phyloP scores from a whole-genome alignment of 2,329 filamentous ascomycete genomes.

The Aureobasidium sp. region DNA sequence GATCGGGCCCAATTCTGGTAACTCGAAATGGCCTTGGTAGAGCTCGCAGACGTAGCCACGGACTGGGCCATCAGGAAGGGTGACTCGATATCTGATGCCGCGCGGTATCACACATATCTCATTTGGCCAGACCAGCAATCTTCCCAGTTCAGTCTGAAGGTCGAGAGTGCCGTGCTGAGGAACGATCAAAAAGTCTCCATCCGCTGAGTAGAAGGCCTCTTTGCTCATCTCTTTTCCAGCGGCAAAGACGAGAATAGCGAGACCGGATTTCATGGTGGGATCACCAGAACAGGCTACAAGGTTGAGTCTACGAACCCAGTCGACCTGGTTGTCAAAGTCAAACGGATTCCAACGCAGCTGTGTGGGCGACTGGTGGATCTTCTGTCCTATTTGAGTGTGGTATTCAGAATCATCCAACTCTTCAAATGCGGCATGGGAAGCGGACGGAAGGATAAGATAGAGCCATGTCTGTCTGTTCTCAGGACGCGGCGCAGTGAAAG shows the following conservation, averaged over 20 bases:
- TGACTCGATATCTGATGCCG: not conserved
- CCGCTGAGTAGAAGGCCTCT: not conserved
- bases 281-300: not conserved
- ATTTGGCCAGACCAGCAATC: not conserved
- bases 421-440: no score
- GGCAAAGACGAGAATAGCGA: not conserved
- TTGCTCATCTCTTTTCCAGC: not conserved
- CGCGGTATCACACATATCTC: not conserved
- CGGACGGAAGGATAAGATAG: no score
- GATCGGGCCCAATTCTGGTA: not conserved
- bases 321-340: not conserved
- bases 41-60: not conserved
- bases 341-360: not conserved
- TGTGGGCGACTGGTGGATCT: not conserved
- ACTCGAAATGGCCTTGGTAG: not conserved
- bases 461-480: no score
- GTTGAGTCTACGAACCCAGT: not conserved
- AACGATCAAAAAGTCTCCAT: not conserved
- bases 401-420: no score
- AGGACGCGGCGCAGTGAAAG: no score
- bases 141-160: not conserved
- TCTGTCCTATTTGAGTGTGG: no score
- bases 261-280: not conserved
- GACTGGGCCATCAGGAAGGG: not conserved
- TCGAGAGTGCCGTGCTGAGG: not conserved